phyloP scores from a whole-genome alignment of 139 green algal species.

The Picochlorum sp. region DNA sequence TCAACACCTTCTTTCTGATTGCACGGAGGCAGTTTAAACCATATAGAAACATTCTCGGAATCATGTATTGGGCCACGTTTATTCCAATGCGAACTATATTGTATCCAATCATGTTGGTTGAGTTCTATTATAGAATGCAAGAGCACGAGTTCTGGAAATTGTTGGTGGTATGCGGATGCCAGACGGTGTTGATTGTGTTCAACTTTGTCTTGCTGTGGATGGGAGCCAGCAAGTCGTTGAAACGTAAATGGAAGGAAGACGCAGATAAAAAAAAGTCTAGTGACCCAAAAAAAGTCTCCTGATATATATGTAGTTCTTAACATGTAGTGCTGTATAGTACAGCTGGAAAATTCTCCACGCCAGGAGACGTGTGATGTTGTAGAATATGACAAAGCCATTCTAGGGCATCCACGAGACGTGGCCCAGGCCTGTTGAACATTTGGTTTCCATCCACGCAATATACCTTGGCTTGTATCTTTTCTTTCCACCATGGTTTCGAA shows the following conservation, averaged over 20 bases:
- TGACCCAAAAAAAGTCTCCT: not conserved
- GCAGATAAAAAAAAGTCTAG: constrained; percentile 2
- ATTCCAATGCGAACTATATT: constrained; percentile 32
- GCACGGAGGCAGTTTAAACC: constrained; percentile 28
- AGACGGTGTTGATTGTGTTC: constrained; percentile 22
- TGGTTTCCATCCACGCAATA: constrained; percentile 77
- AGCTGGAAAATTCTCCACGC: constrained; percentile 41
- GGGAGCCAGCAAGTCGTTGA: constrained; percentile 14
- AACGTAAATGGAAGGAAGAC: not conserved
- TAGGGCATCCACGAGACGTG: constrained; percentile 70
- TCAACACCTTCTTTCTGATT: constrained; percentile 56
- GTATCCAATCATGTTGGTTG: constrained; percentile 33
- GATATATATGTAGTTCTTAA: not conserved
- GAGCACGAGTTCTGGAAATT: constrained; percentile 1
- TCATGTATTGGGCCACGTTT: constrained; percentile 35
- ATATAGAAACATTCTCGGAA: not conserved
- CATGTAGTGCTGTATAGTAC: constrained; percentile 7
- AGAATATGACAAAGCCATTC: constrained; percentile 75
- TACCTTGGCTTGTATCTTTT: constrained; percentile 56
- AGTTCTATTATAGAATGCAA: constrained; percentile 19
- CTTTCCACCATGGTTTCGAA: constrained; percentile 38
- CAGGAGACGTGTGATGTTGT: constrained; percentile 17
- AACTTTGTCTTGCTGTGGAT: constrained; percentile 26
- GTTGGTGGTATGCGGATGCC: constrained; percentile 3
- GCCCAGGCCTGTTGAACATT: constrained; percentile 76